Evolutionary conservation across 192 early-diverging fungal species (phyloP).

Genomic region (Coemansia sp.): DNA sequence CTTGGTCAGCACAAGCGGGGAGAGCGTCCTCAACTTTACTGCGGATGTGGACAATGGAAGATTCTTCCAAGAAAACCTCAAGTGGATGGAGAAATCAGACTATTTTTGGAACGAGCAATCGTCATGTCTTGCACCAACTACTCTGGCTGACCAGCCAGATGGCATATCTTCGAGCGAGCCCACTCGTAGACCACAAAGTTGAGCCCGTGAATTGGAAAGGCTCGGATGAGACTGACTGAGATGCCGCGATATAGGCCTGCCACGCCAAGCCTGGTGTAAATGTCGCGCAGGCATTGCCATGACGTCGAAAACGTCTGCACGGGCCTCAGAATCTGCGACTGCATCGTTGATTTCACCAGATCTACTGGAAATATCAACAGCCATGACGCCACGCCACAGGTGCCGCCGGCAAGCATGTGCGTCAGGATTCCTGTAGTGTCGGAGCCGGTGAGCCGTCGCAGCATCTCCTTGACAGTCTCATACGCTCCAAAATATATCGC

Average conservation of each 20-base stretch:
- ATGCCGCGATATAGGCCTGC: conserved; percentile 71
- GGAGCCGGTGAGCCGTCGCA: conserved; percentile 44
- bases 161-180: conserved; percentile 46
- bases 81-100: background rate
- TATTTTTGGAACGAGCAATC: background rate
- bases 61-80: conserved; percentile 3
- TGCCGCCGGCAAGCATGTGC: conserved; percentile 74
- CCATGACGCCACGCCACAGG: conserved; percentile 77
- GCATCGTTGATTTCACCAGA: conserved; percentile 71
- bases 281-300: conserved; percentile 54
- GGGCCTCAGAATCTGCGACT: conserved; percentile 66
- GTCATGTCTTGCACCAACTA: background rate
- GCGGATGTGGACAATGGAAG: conserved; percentile 12
- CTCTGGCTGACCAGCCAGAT: conserved; percentile 28
- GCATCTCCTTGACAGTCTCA: conserved; percentile 56
- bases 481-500: conserved; percentile 74
- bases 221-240: conserved; percentile 70
- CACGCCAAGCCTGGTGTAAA: conserved; percentile 57
- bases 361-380: conserved; percentile 77
- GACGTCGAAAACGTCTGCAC: conserved; percentile 49
- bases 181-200: conserved; percentile 81
- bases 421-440: conserved; percentile 61
- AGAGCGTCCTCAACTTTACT: conserved; percentile 3
- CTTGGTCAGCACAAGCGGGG: background rate
- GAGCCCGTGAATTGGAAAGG: conserved; percentile 78